Evolutionary conservation across 1,284 basidiomycete genomes (phyloP), one percentile per base, ranked within the genome.

Genomic region (Anthracocystis setariae): DNA sequence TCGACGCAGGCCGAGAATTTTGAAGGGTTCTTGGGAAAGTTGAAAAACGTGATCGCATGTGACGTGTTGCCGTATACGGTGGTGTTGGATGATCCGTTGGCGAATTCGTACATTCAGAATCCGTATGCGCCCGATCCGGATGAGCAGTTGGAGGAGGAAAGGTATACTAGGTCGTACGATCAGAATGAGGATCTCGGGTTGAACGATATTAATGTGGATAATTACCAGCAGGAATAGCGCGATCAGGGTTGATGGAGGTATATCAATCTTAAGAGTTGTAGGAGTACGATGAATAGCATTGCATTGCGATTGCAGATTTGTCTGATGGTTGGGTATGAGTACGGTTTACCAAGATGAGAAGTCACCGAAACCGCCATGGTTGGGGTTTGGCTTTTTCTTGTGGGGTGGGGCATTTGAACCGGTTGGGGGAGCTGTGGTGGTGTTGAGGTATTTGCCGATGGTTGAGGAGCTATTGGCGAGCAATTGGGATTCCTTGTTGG

Each of bases 101-200:
- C 92, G 18, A 97, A 98, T 84, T 95, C 92, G 20, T 96, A 98
- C 83, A 86, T 99, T 47, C 96, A 99, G 83, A 98, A 94, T 83
- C 83, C 95, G 17, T 98, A 84, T 60, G 84, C 83, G 3, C 84
- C 84, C 2, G 84, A 85, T 60, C 72, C 76, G 25, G 92, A 87
- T 84, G 50, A 89, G 66, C 81, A 82, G 73, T 33, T 82, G 15
- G 55, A 37, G 1, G 73, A 91, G 48, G 92, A 92, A 80, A 84
- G 84, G 64, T 99, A 98, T 80, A 90, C 92, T 29, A 87, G 96
- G 50, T 89, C 89, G 7, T 91, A 88, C 85, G 89, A 94, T 56
- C 94, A 98, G 86, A 94, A 98, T 81, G 95, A 98, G 82, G 93
- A 94, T 54, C 86, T 98, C 10, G 96, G 96, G 0, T 83, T 98